phyloP scores from a whole-genome alignment of 495 filamentous ascomycete genomes.

The Jackrogersella minutella region DNA sequence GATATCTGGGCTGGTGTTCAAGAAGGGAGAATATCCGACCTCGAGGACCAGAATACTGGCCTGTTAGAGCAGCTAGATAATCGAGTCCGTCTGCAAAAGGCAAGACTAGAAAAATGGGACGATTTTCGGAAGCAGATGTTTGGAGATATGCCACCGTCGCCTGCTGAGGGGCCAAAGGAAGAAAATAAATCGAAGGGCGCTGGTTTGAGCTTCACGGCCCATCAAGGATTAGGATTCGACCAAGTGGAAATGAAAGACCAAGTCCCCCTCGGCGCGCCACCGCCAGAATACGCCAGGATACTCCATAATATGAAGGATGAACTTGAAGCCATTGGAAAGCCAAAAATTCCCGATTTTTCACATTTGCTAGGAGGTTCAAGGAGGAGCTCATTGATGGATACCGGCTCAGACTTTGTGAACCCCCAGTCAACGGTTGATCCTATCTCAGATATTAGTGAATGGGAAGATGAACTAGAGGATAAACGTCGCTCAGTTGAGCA shows the following conservation, averaged over 20 bases:
- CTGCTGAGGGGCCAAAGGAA: conserved; percentile 27
- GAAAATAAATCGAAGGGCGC: conserved; percentile 47
- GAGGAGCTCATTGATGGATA: conserved; percentile 6
- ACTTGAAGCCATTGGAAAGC: conserved; percentile 42
- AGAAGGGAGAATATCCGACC: conserved; percentile 59
- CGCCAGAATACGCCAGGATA: conserved; percentile 55
- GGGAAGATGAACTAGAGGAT: conserved; percentile 49
- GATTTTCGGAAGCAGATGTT: conserved; percentile 65
- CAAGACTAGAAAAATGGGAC: conserved; percentile 74
- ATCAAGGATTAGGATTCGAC: conserved; percentile 49
- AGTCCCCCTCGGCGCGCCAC: conserved; percentile 20
- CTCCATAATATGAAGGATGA: conserved; percentile 53
- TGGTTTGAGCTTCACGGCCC: conserved; percentile 59
- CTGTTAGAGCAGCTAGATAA: conserved; percentile 69
- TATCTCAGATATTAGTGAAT: conserved; percentile 57
- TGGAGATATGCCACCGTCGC: conserved; percentile 41
- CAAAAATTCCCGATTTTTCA: conserved; percentile 40
- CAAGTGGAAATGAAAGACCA: conserved; percentile 24
- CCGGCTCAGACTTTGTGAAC: conserved; percentile 8
- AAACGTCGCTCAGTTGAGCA: conserved; percentile 25
- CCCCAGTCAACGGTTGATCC: conserved; percentile 40
- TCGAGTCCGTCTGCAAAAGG: conserved; percentile 66
- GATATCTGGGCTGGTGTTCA: conserved; percentile 71
- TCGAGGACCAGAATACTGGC: conserved; percentile 55
- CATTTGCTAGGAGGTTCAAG: conserved; percentile 12